Conservation (phyloP, 2,329 filamentous ascomycete species). For the Sporothrix inflata region DNA sequence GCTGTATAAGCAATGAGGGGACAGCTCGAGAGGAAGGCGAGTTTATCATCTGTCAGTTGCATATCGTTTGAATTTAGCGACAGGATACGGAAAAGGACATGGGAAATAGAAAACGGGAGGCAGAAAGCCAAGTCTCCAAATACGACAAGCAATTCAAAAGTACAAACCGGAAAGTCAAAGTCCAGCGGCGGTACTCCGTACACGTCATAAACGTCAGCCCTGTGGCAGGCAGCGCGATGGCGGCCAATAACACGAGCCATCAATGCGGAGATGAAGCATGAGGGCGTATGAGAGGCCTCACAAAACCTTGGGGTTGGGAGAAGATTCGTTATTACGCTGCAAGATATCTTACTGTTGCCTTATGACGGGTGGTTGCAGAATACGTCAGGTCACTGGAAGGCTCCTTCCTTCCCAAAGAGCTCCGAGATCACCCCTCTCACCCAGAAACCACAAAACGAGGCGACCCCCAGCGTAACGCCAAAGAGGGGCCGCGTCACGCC, state of each 20-base stretch:
- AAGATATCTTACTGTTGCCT: not conserved
- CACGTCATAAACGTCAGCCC: constrained; percentile 15
- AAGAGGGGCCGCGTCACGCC: constrained; percentile 17
- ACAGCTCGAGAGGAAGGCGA: not conserved
- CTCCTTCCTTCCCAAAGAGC: not conserved
- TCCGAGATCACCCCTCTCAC: not conserved
- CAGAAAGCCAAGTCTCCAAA: not conserved
- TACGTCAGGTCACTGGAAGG: not conserved
- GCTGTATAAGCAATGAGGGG: constrained; percentile 28
- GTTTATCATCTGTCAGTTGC: not conserved
- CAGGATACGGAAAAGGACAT: not conserved
- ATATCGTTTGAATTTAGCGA: constrained; percentile 19
- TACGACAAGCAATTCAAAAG: not conserved
- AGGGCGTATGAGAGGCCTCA: not conserved
- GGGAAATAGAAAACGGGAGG: not conserved
- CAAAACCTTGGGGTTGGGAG: not conserved
- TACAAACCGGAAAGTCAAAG: not conserved
- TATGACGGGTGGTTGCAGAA: not conserved
- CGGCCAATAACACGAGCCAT: not conserved
- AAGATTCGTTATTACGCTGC: not conserved
- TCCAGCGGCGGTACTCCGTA: not conserved
- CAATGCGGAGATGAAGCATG: not conserved
- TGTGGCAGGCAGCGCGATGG: constrained; percentile 12
- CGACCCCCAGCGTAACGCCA: not conserved
- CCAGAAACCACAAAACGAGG: not conserved